Base-by-base conservation (phyloP, 2,329 filamentous ascomycete genomes). In the Berkeleyomyces basicola region DNA sequence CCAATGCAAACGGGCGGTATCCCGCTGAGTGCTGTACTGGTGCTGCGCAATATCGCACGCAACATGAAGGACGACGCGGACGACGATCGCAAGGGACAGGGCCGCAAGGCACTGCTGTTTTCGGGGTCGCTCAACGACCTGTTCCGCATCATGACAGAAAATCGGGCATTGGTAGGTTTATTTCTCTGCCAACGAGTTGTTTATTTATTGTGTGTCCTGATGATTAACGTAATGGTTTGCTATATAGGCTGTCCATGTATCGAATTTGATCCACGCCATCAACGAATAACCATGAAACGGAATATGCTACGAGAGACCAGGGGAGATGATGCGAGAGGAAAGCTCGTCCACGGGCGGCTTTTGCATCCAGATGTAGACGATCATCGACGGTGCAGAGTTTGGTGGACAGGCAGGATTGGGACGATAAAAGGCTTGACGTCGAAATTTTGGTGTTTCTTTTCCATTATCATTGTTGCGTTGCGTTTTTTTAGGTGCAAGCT, bases 1-100 rank as follows among this genome's bases (percentile, higher is more conserved):
- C 74, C 78, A 4, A 75, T 78, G 2, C 81, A 90, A 69, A 85
- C 88, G 2, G 86, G 85, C 0, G 88, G 88, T 4, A 84, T 92
- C 43, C 87, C 88, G n/a, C 77, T 92, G 5, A 88, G 86, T 62
- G 86, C 87, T 2, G 84, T 87, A 11, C 77, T 92, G 37, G 86
- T 93, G 43, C 78, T 93, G 55, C 82, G 88, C 39, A 93, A 93
- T 70, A 82, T 93, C 65, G 88, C 88, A 10, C 79, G 78, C 66
- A 87, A 86, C 68, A 75, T 83, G 16, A 71, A 73, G 66, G 69
- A 67, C n/a, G 70, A 71, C 4, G 79, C 77, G 49, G 78, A 77
- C 64, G 74, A 75, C 53, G 77, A 78, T 58, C 80, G 82, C 1
- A 87, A 39, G 39, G 63, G 51, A 39, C 58, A 55, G 14, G 49